Conservation (phyloP, 1,139 yeast genomes). For the Diutina sp. region DNA sequence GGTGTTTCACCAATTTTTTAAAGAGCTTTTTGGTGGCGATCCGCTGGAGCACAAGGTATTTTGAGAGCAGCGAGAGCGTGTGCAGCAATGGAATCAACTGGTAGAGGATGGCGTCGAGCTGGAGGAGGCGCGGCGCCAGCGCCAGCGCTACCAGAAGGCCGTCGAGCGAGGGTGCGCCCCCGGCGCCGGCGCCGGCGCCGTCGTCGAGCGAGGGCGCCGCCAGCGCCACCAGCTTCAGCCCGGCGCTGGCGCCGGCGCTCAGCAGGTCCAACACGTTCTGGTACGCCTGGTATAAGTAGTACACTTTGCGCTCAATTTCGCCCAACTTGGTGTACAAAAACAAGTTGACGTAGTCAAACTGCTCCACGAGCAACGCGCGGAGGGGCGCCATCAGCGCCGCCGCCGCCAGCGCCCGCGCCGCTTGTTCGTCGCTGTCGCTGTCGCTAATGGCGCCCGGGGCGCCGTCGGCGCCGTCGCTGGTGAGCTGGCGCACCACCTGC, state of each 20-base stretch:
- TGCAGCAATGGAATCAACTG: slow-evolving; percentile 30
- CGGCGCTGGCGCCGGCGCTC: neutral
- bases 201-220: neutral
- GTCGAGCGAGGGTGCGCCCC: neutral
- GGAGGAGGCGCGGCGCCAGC: slow-evolving; percentile 5
- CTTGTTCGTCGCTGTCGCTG: slow-evolving; percentile 32
- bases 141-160: neutral
- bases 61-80: slow-evolving; percentile 55
- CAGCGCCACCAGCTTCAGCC: neutral
- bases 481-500: slow-evolving; percentile 39
- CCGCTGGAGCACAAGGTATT: slow-evolving; percentile 69
- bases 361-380: slow-evolving; percentile 24
- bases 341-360: slow-evolving; percentile 40
- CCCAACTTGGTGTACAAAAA: slow-evolving; percentile 58
- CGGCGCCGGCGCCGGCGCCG: neutral
- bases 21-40: slow-evolving; percentile 72
- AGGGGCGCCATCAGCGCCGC: slow-evolving; percentile 12
- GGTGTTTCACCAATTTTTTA: slow-evolving; percentile 68
- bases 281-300: slow-evolving; percentile 6
- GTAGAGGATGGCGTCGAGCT: slow-evolving; percentile 16
- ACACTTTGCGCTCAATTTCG: slow-evolving; percentile 31
- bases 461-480: slow-evolving; percentile 10
- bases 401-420: slow-evolving; percentile 3
- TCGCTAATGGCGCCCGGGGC: slow-evolving; percentile 14
- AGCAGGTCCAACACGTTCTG: slow-evolving; percentile 2